A percentile compares a stretch with the other conserved stretches of the same genome.
Evolutionary conservation across 2,329 filamentous ascomycete genomes (phyloP).

Genomic region (Sporothrix humicola): DNA sequence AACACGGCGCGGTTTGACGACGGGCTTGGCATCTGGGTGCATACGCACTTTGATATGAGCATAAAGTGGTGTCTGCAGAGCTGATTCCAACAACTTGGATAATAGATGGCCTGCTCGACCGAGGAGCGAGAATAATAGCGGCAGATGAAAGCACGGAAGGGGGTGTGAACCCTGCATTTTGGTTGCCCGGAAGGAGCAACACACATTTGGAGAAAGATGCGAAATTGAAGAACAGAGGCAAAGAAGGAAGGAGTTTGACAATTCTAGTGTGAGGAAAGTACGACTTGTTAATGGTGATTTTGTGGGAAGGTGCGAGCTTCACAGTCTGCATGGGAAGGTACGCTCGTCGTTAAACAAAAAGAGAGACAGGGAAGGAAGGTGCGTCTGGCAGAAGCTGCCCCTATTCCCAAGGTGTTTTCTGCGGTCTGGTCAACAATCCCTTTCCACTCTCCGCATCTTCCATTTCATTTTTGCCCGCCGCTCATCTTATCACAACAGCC

Average conservation of each 20-base stretch:
- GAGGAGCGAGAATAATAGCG: not conserved
- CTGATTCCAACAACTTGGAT: slow-evolving; percentile 9
- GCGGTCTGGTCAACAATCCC: not conserved
- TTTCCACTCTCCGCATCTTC: not conserved
- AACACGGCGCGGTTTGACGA: not conserved
- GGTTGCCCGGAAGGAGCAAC: not conserved
- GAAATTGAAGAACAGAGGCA: not conserved
- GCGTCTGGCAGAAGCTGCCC: not conserved
- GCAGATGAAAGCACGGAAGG: not conserved
- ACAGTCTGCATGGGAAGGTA: not conserved
- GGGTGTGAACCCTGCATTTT: not conserved
- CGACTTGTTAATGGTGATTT: not conserved
- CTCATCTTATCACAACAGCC: not conserved
- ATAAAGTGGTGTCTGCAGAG: not conserved
- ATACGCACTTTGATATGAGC: not conserved
- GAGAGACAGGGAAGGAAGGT: not conserved
- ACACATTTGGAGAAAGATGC: not conserved
- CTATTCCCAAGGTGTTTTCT: not conserved
- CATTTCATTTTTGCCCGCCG: not conserved
- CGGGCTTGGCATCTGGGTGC: not conserved
- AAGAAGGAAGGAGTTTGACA: not conserved
- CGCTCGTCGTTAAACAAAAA: not conserved
- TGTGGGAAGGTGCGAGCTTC: too few relatives aligned
- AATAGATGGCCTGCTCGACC: slow-evolving; percentile 8
- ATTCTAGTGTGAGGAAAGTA: not conserved